Conservation (phyloP, 805 yeast genomes). For the Pichia californica region DNA sequence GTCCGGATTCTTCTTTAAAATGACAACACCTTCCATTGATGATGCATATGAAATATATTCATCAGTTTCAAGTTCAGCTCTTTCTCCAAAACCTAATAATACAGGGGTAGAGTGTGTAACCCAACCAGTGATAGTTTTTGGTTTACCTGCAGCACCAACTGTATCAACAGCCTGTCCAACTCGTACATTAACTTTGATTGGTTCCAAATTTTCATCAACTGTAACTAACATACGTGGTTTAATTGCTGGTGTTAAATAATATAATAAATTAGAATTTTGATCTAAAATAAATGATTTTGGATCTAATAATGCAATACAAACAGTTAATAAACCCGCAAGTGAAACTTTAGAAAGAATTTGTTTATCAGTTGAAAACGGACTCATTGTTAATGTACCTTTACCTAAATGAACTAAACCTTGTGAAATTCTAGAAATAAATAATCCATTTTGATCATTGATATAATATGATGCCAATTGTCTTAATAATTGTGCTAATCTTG, state of each 20-base stretch:
- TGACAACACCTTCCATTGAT: constrained; percentile 88
- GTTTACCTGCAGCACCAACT: constrained; percentile 98
- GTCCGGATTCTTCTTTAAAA: constrained; percentile 86
- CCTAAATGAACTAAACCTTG: constrained; percentile 95
- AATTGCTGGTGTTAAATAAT: constrained; percentile 79
- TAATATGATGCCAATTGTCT: constrained; percentile 94
- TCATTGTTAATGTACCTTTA: constrained; percentile 87
- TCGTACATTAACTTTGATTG: constrained; percentile 90
- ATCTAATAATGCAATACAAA: constrained; percentile 75
- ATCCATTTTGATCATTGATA: constrained; percentile 79
- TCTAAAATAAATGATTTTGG: constrained; percentile 77
- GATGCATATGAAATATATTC: constrained; percentile 80
- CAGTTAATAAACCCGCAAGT: constrained; percentile 82
- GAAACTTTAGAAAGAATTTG: constrained; percentile 82
- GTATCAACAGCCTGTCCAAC: constrained; percentile 99
- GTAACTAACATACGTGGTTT: constrained; percentile 92
- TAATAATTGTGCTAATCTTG: constrained; percentile 91
- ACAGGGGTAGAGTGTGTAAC: constrained; percentile 98
- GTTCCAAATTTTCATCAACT: constrained; percentile 84
- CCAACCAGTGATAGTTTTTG: constrained; percentile 99
- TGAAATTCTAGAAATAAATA: constrained; percentile 89
- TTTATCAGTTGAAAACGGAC: constrained; percentile 86
- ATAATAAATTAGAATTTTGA: constrained; percentile 72
- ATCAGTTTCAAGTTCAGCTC: constrained; percentile 94
- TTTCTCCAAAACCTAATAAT: constrained; percentile 83